Evolutionary conservation across 306 rosid genomes (phyloP).

Genomic region (Fragaria vesca): DNA sequence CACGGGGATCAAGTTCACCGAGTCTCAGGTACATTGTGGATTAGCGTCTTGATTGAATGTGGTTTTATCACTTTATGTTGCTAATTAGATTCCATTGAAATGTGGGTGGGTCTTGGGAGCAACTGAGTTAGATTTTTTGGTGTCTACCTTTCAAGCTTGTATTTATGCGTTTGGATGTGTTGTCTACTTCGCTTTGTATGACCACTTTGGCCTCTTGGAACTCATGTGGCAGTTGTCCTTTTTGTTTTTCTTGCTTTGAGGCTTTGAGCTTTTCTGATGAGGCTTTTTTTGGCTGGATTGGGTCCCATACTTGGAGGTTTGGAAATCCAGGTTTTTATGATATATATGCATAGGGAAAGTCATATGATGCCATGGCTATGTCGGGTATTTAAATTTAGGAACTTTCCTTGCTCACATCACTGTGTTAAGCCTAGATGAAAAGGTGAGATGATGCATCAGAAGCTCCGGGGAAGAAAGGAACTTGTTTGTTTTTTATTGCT

Average conservation of each 20-base stretch:
- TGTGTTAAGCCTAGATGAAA: slow-evolving; percentile 2
- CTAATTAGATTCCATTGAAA: slow-evolving; percentile 7
- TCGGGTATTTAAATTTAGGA: slow-evolving; percentile 24
- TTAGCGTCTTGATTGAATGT: neutral
- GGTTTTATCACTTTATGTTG: neutral
- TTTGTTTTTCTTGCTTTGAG: slow-evolving; percentile 25
- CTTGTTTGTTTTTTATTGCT: slow-evolving; percentile 7
- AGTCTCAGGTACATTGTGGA: slow-evolving; percentile 66
- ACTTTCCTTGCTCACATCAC: slow-evolving; percentile 26
- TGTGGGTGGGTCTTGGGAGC: slow-evolving; percentile 14
- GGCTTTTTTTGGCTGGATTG: slow-evolving; percentile 41
- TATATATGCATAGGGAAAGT: slow-evolving; percentile 22
- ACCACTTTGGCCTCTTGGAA: slow-evolving; percentile 8
- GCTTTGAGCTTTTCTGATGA: slow-evolving; percentile 30
- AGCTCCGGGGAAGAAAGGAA: slow-evolving; percentile 11
- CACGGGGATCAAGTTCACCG: slow-evolving; percentile 79
- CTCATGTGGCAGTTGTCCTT: slow-evolving; percentile 21
- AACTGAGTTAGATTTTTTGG: slow-evolving; percentile 18
- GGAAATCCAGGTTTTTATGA: slow-evolving; percentile 22
- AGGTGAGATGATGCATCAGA: slow-evolving; percentile 14
- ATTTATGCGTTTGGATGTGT: slow-evolving; percentile 18
- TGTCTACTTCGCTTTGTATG: slow-evolving; percentile 20
- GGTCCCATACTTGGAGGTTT: slow-evolving; percentile 37
- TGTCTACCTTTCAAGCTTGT: slow-evolving; percentile 14
- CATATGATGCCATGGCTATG: slow-evolving; percentile 19